These are phyloP conservation scores for Huntiella savannae DNA, from an alignment of 2,329 filamentous ascomycete genomes.

Conservation along the genomic window DNA sequence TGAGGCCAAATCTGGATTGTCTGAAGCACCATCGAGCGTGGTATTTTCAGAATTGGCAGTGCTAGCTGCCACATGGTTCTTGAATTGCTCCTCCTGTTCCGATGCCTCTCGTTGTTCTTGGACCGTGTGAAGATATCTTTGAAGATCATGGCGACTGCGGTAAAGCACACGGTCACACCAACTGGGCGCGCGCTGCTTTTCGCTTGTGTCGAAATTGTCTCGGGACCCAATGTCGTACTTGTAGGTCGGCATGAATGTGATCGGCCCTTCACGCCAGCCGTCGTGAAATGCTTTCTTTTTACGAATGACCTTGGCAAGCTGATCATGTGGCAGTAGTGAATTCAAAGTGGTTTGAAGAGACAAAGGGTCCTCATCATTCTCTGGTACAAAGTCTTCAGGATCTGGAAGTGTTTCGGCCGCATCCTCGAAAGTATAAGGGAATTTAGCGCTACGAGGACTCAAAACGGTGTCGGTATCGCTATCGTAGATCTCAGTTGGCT, in stretches of 20 bases:
- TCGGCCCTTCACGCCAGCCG: constrained; percentile 76
- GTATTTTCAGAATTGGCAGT: constrained; percentile 33
- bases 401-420: constrained; percentile 26
- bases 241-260: constrained; percentile 83
- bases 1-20: constrained; percentile 38
- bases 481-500: constrained; percentile 10
- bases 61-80: constrained; percentile 53
- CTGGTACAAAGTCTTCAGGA: constrained; percentile 46
- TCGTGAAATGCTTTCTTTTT: constrained; percentile 69
- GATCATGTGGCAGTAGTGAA: constrained; percentile 77
- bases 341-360: constrained; percentile 77
- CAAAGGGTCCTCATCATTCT: constrained; percentile 57
- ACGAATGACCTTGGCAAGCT: constrained; percentile 56
- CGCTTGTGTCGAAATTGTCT: constrained; percentile 81
- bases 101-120: constrained; percentile 43
- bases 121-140: constrained; percentile 42
- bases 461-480: constrained; percentile 13
- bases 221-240: constrained; percentile 96
- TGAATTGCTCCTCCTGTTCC: constrained; percentile 70
- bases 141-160: constrained; percentile 52
- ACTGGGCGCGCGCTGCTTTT: constrained; percentile 79
- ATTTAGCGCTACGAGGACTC: constrained; percentile 8
- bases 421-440: constrained; percentile 5
- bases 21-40: background rate
- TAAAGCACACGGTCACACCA: constrained; percentile 95